phyloP scores from a whole-genome alignment of 805 yeast species.

The Yamadazyma nakazawae region DNA sequence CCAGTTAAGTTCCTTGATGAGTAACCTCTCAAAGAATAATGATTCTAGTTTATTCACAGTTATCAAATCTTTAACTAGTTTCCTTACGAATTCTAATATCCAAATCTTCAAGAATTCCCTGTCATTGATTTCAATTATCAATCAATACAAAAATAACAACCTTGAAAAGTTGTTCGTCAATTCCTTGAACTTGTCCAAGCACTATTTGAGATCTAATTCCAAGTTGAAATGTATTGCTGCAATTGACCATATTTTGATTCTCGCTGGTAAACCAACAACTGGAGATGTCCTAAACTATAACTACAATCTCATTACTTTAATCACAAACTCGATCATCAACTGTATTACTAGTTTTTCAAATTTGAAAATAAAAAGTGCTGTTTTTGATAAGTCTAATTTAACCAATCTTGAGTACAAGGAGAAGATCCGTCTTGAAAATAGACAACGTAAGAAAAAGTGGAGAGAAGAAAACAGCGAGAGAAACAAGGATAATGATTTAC shows the following conservation, averaged over 20 bases:
- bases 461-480: constrained; percentile 74
- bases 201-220: constrained; percentile 10
- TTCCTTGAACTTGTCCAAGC: constrained; percentile 13
- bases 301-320: constrained; percentile 9
- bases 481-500: constrained; percentile 83
- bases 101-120: constrained; percentile 15
- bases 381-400: constrained; percentile 23
- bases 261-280: constrained; percentile 11
- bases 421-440: constrained; percentile 59
- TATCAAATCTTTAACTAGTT: constrained; percentile 14
- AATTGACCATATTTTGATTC: constrained; percentile 14
- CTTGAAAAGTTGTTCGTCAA: constrained; percentile 11
- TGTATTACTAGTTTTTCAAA: constrained; percentile 24
- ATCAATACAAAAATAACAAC: constrained; percentile 10
- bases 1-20: constrained; percentile 21
- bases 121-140: constrained; percentile 13
- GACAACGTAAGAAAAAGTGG: constrained; percentile 82
- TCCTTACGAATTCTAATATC: constrained; percentile 14
- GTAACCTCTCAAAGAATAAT: constrained; percentile 7
- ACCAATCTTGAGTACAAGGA: constrained; percentile 47
- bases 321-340: constrained; percentile 19
- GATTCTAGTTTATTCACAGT: constrained; percentile 10
- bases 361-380: constrained; percentile 15
- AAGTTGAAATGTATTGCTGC: constrained; percentile 9
- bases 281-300: constrained; percentile 12